Evolutionary conservation across 495 filamentous ascomycete genomes (phyloP).

Genomic region (Daldinia childiae): DNA sequence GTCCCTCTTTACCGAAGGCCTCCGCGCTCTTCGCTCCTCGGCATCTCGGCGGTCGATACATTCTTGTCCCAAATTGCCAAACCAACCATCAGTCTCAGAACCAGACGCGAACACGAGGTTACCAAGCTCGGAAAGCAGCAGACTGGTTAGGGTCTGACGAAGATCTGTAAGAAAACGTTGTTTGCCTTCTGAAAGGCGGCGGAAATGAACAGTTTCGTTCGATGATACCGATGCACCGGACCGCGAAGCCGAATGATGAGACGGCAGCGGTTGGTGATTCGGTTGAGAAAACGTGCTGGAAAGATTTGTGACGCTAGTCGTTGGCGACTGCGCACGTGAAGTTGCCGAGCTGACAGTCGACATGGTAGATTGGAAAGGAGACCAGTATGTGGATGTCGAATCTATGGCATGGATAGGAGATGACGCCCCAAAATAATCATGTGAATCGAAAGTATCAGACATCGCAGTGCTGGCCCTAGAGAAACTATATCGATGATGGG

Average conservation of each 20-base stretch:
- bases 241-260: conserved; percentile 54
- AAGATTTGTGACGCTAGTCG: conserved; percentile 62
- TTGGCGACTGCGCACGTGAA: conserved; percentile 64
- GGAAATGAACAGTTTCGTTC: conserved; percentile 67
- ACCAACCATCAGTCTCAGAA: conserved; percentile 94
- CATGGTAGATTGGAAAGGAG: conserved; percentile 74
- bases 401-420: conserved; percentile 79
- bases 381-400: conserved; percentile 87
- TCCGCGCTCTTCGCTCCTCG: conserved; percentile 60
- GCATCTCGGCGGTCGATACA: conserved; percentile 79
- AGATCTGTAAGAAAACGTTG: conserved; percentile 77
- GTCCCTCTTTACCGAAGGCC: conserved; percentile 49
- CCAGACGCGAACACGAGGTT: conserved; percentile 83
- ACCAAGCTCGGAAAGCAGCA: conserved; percentile 90
- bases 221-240: conserved; percentile 66
- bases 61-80: conserved; percentile 77
- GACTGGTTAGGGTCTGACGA: conserved; percentile 79
- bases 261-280: conserved; percentile 51
- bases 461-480: conserved; percentile 64
- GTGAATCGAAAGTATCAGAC: conserved; percentile 73
- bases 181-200: conserved; percentile 62
- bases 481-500: conserved; percentile 67
- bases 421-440: conserved; percentile 72
- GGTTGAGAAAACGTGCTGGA: conserved; percentile 56
- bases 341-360: conserved; percentile 68